Percentiles rank a stretch among this genome's conserved stretches.
These are phyloP conservation scores for Mycena rosella DNA, from an alignment of 768 basidiomycete species.

Conservation along the genomic window DNA sequence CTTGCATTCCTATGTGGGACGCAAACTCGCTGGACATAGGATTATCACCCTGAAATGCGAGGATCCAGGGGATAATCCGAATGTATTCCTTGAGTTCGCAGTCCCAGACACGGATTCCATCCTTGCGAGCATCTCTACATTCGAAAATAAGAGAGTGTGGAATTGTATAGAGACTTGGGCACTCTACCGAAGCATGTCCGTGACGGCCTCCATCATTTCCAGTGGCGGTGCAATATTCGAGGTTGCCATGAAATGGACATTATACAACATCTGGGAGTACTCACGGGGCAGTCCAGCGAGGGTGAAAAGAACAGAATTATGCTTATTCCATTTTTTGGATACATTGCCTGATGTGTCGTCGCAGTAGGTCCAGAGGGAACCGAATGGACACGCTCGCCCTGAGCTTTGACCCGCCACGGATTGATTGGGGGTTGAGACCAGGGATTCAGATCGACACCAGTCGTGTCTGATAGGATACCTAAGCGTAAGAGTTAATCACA, in stretches of 20 bases:
- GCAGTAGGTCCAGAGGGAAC: conserved; percentile 3
- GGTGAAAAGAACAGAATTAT: conserved; percentile 41
- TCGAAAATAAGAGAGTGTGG: too few species aligned
- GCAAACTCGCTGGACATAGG: conserved; percentile 35
- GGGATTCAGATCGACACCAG: neutral
- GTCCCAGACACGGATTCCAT: conserved; percentile 40
- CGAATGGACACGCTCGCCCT: neutral
- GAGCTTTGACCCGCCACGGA: neutral
- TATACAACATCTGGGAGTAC: conserved; percentile 11
- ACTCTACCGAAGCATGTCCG: conserved; percentile 37
- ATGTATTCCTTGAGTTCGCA: conserved; percentile 28
- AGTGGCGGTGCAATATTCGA: conserved; percentile 40
- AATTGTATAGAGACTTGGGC: neutral
- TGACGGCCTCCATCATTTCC: conserved; percentile 41
- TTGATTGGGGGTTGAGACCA: conserved; percentile 4
- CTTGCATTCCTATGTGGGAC: conserved; percentile 41
- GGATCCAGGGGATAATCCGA: conserved; percentile 32
- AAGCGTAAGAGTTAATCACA: too few species aligned
- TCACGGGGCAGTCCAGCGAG: neutral
- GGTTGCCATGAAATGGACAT: conserved; percentile 40
- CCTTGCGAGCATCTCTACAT: conserved; percentile 28
- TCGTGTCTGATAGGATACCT: neutral
- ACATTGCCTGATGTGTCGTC: conserved; percentile 4
- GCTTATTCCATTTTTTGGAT: too few species aligned
- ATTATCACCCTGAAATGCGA: conserved; percentile 43